Evolutionary conservation across 345 rosid species (phyloP).

Genomic region (Brassica carinata): DNA sequence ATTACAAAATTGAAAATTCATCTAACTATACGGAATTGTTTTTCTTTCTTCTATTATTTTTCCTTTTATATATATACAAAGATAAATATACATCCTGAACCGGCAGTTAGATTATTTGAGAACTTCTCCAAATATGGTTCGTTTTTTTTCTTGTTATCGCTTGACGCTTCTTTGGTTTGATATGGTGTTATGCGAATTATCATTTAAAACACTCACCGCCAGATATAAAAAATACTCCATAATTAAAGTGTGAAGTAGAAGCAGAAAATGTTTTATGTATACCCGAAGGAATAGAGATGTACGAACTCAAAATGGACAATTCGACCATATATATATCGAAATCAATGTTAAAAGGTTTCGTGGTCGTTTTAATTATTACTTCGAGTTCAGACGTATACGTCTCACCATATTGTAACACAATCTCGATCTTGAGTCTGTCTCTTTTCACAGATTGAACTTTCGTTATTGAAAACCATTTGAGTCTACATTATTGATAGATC

Average conservation of each 20-base stretch:
- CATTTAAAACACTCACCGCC: not conserved
- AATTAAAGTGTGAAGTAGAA: conserved; percentile 13
- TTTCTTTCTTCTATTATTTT: not conserved
- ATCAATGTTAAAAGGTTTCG: not conserved
- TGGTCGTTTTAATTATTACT: conserved; percentile 24
- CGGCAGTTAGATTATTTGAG: not conserved
- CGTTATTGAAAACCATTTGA: conserved; percentile 1
- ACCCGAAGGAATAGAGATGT: conserved; percentile 28
- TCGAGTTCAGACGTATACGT: conserved; percentile 20
- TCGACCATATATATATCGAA: conserved; percentile 18
- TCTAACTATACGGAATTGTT: not conserved
- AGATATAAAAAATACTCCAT: conserved; percentile 4
- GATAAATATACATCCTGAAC: not conserved
- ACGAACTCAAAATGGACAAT: conserved; percentile 30
- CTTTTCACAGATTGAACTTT: not conserved
- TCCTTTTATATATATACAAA: not conserved
- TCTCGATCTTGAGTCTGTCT: conserved; percentile 13
- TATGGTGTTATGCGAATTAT: not conserved
- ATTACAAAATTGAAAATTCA: not conserved
- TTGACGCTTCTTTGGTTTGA: not conserved
- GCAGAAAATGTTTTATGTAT: conserved; percentile 19
- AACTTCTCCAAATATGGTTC: not conserved
- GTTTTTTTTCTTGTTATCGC: not conserved
- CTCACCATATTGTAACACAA: conserved; percentile 11
- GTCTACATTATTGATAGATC: conserved; percentile 1